Percentiles rank a stretch among this genome's conserved stretches.
These are phyloP conservation scores for Trichoderma asperellum DNA, from an alignment of 2,329 filamentous ascomycete genomes.

Conservation along the genomic window DNA sequence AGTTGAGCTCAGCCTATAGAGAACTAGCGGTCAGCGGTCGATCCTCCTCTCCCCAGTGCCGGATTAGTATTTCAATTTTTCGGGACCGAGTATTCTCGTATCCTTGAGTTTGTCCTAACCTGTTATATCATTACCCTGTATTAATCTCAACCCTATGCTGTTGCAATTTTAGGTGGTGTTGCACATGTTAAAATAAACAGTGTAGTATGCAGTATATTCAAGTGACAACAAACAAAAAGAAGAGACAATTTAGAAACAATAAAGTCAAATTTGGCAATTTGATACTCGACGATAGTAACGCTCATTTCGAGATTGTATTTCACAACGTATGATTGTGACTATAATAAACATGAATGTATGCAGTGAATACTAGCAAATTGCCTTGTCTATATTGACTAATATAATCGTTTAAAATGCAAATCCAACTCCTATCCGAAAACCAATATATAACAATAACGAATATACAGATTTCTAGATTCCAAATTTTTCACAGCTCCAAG, in stretches of 20 bases:
- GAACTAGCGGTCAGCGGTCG: no score
- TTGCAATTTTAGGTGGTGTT: no score
- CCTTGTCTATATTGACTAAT: background rate
- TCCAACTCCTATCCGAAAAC: background rate
- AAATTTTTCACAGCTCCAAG: constrained; percentile 38
- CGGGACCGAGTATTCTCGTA: no score
- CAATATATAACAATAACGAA: constrained; percentile 39
- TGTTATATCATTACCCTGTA: no score
- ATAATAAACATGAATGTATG: background rate
- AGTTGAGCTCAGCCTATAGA: no score
- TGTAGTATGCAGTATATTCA: no score
- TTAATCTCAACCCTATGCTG: no score
- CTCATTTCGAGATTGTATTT: background rate
- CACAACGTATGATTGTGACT: background rate
- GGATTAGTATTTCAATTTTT: no score
- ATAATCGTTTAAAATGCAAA: background rate
- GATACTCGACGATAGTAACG: no score
- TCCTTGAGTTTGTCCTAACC: no score
- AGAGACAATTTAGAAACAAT: background rate
- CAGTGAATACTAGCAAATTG: background rate
- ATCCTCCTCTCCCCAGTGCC: no score
- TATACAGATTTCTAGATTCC: constrained; percentile 26
- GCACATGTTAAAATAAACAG: no score
- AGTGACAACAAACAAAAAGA: background rate
- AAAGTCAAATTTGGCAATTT: background rate